Conservation (phyloP, 352 stramenopile species). For the Pythium aristosporum region DNA sequence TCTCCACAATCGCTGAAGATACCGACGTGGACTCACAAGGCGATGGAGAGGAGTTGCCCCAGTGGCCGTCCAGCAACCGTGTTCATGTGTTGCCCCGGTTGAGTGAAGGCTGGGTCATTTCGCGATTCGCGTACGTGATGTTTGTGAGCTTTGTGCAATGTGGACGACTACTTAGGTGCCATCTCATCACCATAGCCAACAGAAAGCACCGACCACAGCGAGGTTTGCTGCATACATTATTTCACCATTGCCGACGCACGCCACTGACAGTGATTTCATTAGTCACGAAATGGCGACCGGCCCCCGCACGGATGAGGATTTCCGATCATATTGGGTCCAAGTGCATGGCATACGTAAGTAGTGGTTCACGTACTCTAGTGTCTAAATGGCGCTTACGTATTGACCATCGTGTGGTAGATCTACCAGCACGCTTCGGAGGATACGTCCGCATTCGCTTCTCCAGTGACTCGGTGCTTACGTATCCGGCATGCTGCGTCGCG, state of each 20-base stretch:
- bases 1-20: conserved; percentile 32
- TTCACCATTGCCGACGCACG: background rate
- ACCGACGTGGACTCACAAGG: conserved; percentile 1
- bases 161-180: background rate
- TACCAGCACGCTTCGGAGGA: conserved; percentile 38
- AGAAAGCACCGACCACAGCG: background rate
- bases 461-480: conserved; percentile 33
- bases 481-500: conserved; percentile 40
- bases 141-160: too few relatives aligned
- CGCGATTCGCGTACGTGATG: conserved; percentile 22
- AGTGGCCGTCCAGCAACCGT: background rate
- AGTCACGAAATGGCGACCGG: background rate
- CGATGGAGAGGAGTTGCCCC: background rate
- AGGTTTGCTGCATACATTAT: background rate
- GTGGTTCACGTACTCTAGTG: background rate
- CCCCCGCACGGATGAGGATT: conserved; percentile 36
- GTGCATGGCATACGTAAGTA: conserved; percentile 41
- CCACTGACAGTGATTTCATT: background rate
- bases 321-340: conserved; percentile 35
- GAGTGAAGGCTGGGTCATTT: conserved; percentile 33
- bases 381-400: background rate
- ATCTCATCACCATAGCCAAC: background rate
- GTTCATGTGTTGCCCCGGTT: conserved; percentile 17
- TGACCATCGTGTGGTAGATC: conserved; percentile 6
- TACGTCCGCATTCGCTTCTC: conserved; percentile 41